These are phyloP conservation scores for Starmerella floricola DNA, from an alignment of 805 yeast species.

Conservation along the genomic window DNA sequence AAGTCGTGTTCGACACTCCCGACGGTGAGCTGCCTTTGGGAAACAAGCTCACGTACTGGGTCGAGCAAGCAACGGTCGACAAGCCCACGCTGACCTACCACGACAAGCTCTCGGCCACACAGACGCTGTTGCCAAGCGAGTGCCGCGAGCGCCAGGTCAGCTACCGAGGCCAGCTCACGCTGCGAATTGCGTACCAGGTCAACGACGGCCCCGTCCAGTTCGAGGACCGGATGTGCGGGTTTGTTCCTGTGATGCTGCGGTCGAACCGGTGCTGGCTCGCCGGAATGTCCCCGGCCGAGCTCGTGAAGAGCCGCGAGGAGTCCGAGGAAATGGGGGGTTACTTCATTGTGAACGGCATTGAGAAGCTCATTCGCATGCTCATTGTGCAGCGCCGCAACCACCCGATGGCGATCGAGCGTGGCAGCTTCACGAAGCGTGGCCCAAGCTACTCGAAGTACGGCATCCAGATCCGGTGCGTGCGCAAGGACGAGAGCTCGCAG, in stretches of 20 bases:
- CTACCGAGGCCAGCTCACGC: conserved; percentile 63
- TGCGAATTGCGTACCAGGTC: conserved; percentile 74
- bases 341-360: conserved; percentile 92
- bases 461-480: conserved; percentile 83
- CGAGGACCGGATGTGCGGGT: conserved; percentile 84
- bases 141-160: conserved; percentile 81
- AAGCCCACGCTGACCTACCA: conserved; percentile 66
- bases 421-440: conserved; percentile 90
- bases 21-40: conserved; percentile 53
- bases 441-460: conserved; percentile 79
- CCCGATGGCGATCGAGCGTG: conserved; percentile 95
- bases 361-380: conserved; percentile 90
- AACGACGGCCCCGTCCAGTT: conserved; percentile 72
- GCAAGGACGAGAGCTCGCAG: conserved; percentile 96
- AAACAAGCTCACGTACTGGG: conserved; percentile 68
- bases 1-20: conserved; percentile 70
- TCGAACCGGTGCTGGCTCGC: conserved; percentile 87
- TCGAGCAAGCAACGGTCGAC: conserved; percentile 79
- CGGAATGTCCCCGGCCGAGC: conserved; percentile 66
- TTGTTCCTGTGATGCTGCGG: conserved; percentile 79
- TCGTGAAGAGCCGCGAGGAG: conserved; percentile 74
- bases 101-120: conserved; percentile 64
- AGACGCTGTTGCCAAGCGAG: conserved; percentile 73
- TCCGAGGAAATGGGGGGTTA: conserved; percentile 95
- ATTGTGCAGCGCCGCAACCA: conserved; percentile 96